phyloP scores from a whole-genome alignment of 2,329 filamentous ascomycete genomes.

The Fusarium oxysporum region DNA sequence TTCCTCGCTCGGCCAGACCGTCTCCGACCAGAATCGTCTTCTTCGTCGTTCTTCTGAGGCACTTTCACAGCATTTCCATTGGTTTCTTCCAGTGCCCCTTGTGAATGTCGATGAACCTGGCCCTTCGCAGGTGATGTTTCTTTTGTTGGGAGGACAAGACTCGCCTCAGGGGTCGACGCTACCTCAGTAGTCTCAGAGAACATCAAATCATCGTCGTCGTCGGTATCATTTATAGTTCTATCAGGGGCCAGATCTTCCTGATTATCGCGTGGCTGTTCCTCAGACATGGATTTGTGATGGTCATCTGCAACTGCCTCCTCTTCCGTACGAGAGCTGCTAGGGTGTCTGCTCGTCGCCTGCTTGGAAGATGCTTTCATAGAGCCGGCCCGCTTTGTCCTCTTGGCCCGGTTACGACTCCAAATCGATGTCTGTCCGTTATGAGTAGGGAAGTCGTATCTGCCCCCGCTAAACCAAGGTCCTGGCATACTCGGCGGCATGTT shows the following conservation, averaged over 20 bases:
- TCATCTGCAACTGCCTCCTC: constrained; percentile 12
- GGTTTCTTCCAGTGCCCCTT: neutral
- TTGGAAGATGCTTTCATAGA: constrained; percentile 32
- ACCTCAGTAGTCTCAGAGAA: constrained; percentile 3
- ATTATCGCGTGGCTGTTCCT: neutral
- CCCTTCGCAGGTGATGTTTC: neutral
- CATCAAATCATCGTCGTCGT: constrained; percentile 44
- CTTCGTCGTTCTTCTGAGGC: neutral
- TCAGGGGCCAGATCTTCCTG: neutral
- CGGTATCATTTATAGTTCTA: constrained; percentile 28
- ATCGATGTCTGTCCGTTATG: constrained; percentile 49
- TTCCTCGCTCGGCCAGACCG: constrained; percentile 46
- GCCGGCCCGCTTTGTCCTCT: constrained; percentile 31
- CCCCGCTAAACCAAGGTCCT: constrained; percentile 20
- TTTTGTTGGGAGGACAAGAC: neutral
- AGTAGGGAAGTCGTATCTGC: constrained; percentile 50
- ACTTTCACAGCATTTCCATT: neutral
- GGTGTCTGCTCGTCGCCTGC: neutral
- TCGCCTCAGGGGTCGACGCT: neutral
- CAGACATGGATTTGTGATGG: neutral
- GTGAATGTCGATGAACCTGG: neutral
- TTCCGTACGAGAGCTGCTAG: neutral
- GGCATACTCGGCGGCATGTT: constrained; percentile 29
- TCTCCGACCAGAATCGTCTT: constrained; percentile 33
- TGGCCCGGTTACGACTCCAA: constrained; percentile 46